Evolutionary conservation across 1,284 basidiomycete genomes (phyloP), one percentile per base, ranked within the genome.

Genomic region (Puccinia horiana): DNA sequence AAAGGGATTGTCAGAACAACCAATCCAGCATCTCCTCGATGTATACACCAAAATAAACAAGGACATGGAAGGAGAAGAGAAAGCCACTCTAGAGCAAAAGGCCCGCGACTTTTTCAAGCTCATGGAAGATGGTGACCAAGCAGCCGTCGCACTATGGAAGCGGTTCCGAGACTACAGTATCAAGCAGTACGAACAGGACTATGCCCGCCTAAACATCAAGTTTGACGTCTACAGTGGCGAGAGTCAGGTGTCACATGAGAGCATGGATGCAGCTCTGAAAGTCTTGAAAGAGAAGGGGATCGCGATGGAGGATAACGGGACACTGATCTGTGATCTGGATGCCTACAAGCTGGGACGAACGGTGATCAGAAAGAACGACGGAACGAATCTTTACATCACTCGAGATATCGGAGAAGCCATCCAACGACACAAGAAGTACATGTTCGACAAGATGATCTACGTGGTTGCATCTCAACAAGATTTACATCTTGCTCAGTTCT

Each of bases 361-460:
- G 11, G 93, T 99, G 83, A 90, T 99, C 82, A 90, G 93, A 85
- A 98, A 98, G 89, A 92, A 92, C 94, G 96, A 99, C 86, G 96
- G 96, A 35, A 98, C 96, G 8, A 94, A 94, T 0, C 96, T 98
- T 85, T 99, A 99, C 88, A 92, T 99, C 83, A 98, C 96, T n/a
- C 94, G 96, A 83, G 96, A 99, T 88, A 94, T 99, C 83, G 96
- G 92, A 67, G 96, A 92, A 67, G 95, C 96, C 0, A 92, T 93
- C 85, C 93, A 98, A 89, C 93, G 96, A 84, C 95, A 92, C 89
- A 92, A 94, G 84, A 92, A 93, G 87, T 95, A 95, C 90, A 91
- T 93, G 83, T 97, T 98, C 85, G 95, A 99, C 91, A 98, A 98
- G 89, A 96, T 98, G 93, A 93, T 98, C 83, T 86, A 84, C 70